A percentile compares a stretch with the other conserved stretches of the same genome.
Conservation (phyloP, 2,329 filamentous ascomycete species). For the Coniochaeta hoffmannii region DNA sequence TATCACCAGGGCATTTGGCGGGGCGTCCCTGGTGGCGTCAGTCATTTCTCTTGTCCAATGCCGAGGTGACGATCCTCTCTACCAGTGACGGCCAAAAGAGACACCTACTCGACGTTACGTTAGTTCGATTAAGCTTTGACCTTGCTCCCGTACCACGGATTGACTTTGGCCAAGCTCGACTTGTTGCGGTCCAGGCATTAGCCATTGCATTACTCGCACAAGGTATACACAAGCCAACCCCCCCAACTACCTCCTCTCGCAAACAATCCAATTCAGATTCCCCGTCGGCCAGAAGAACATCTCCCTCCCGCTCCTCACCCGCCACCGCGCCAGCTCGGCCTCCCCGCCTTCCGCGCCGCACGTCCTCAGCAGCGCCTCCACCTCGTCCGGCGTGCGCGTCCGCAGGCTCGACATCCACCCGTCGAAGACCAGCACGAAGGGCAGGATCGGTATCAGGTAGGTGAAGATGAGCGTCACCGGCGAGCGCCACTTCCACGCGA, state of each 20-base stretch:
- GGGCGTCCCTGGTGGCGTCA: too few species aligned
- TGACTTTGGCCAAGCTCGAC: too few species aligned
- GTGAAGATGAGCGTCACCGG: conserved; percentile 55
- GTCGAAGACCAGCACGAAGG: conserved; percentile 61
- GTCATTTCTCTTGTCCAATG: too few species aligned
- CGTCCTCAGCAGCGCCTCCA: conserved; percentile 48
- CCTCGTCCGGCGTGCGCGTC: conserved; percentile 59
- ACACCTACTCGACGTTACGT: too few species aligned
- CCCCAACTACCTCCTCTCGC: conserved; percentile 25
- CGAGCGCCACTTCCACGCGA: conserved; percentile 44
- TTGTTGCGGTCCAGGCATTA: too few species aligned
- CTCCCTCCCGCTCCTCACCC: conserved; percentile 37
- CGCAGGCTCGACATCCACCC: conserved; percentile 60
- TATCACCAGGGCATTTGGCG: too few species aligned
- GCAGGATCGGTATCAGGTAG: conserved; percentile 58
- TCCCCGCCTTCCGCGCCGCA: conserved; percentile 35
- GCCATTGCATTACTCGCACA: neutral
- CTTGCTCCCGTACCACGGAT: too few species aligned
- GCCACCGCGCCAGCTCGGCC: conserved; percentile 31
- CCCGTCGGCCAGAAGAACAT: conserved; percentile 43
- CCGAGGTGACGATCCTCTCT: too few species aligned
- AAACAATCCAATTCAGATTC: conserved; percentile 44
- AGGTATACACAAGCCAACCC: neutral
- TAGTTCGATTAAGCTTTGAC: too few species aligned
- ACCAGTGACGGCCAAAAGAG: too few species aligned